Base-by-base conservation (phyloP, 208 protist genomes). In the Trypanosoma theileri region DNA sequence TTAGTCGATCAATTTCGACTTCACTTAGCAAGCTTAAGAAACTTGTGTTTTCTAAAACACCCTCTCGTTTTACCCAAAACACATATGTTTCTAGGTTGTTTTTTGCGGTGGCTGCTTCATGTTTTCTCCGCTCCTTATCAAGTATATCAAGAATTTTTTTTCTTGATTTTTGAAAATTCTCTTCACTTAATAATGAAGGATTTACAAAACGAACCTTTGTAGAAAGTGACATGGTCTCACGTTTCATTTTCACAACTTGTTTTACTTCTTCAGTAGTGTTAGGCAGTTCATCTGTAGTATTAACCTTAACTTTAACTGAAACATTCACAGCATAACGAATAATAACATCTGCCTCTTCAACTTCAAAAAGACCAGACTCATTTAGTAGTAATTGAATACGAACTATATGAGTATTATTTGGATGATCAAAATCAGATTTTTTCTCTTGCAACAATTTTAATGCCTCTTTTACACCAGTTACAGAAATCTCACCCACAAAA, bases 11-110 rank as follows among this genome's bases (percentile, higher is more conserved):
- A 62, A 84, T 41, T n/a, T 75, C 70, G 24, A 65, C 66, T 13
- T 73, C 26, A 24, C 53, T 71, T 21, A 66, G 66, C 2, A 64
- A 24, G 22, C 52, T 44, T 24, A 70, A 53, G 10, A 77, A 21
- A 44, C 75, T 67, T 14, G 59, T 21, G 56, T 92, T 88, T 57
- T 89, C 80, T 4, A 84, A 55, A 24, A 93, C 67, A 16, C 83
- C 88, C 8, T 94, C 86, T 22, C 73, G 62, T 62, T 91, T 91
- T 11, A 66, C 65, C 83, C 84, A 94, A 59, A 92, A 89, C 12
- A 96, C 61, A 68, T 84, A 96, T 4, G 80, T 54, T 68, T 94
- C 86, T n/a, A 96, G 68, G 52, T 93, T 82, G 71, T 96, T 96
- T 59, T 92, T 94, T 10, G 88, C 79, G 19, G 68, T 68, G 13